Evolutionary conservation across 176 grass and related monocot genomes (phyloP).

Genomic region (Eragrostis nindensis): DNA sequence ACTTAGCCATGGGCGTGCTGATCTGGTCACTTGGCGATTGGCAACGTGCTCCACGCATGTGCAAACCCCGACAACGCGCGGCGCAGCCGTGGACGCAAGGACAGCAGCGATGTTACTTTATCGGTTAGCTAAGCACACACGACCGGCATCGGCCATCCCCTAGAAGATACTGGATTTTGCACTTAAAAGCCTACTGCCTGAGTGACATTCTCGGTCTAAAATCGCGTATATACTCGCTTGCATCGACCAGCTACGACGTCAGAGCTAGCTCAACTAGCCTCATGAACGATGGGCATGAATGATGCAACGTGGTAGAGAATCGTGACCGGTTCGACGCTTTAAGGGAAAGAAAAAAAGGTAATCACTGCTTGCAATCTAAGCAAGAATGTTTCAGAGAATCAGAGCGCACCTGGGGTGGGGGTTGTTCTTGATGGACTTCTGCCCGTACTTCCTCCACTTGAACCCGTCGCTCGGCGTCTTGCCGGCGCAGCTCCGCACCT

Average conservation of each 20-base stretch:
- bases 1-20: background rate
- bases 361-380: background rate
- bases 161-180: background rate
- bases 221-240: background rate
- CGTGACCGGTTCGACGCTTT: background rate
- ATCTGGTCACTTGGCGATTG: background rate
- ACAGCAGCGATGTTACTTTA: background rate
- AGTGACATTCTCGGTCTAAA: background rate
- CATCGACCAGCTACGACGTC: too few species aligned
- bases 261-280: too few species aligned
- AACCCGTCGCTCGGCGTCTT: constrained; percentile 65
- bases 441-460: constrained; percentile 89
- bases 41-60: background rate
- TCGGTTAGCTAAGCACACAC: too few species aligned
- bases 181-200: background rate
- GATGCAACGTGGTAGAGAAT: too few species aligned
- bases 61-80: background rate
- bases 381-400: background rate
- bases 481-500: constrained; percentile 57
- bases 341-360: background rate
- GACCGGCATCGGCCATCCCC: too few species aligned
- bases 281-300: too few species aligned
- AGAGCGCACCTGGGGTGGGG: constrained; percentile 60
- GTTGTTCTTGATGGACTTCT: constrained; percentile 88
- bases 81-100: background rate